A percentile compares a stretch with the other conserved stretches of the same genome.
Conservation (phyloP, 352 stramenopile genomes). For the Pythium aristosporum region DNA sequence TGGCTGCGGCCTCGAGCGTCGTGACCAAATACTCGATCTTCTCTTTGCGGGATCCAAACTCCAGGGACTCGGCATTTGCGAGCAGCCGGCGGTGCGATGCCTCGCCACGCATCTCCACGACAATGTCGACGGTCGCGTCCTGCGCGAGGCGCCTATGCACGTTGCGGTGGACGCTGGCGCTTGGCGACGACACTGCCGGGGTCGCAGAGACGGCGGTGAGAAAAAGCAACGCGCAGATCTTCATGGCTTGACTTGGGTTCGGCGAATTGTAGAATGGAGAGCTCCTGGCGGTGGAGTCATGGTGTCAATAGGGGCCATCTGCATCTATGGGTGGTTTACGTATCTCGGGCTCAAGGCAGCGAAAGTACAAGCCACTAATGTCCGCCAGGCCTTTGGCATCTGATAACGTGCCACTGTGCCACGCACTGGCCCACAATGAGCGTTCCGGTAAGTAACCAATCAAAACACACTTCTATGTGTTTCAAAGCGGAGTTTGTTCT, state of each 20-base stretch:
- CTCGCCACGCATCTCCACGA: slow-evolving; percentile 15
- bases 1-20: slow-evolving; percentile 15
- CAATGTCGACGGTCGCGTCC: slow-evolving; percentile 15
- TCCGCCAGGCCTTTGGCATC: no score
- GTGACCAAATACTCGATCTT: slow-evolving; percentile 28
- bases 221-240: neutral
- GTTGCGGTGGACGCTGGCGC: slow-evolving; percentile 4
- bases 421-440: no score
- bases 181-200: neutral
- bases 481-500: no score
- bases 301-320: no score
- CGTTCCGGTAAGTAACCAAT: neutral
- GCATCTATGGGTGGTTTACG: no score
- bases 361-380: no score
- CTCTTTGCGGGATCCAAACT: slow-evolving; percentile 10
- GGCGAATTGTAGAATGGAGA: slow-evolving; percentile 1
- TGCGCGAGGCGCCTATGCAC: slow-evolving; percentile 15
- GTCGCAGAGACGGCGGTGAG: neutral
- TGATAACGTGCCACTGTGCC: no score
- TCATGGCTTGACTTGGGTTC: neutral
- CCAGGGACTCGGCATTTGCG: neutral
- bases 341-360: no score
- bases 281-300: neutral
- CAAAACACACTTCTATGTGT: no score
- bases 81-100: slow-evolving; percentile 9